A percentile compares a stretch with the other conserved stretches of the same genome.
Evolutionary conservation across 1,284 basidiomycete genomes (phyloP).

Genomic region (Phylloboletellus chloephorus): DNA sequence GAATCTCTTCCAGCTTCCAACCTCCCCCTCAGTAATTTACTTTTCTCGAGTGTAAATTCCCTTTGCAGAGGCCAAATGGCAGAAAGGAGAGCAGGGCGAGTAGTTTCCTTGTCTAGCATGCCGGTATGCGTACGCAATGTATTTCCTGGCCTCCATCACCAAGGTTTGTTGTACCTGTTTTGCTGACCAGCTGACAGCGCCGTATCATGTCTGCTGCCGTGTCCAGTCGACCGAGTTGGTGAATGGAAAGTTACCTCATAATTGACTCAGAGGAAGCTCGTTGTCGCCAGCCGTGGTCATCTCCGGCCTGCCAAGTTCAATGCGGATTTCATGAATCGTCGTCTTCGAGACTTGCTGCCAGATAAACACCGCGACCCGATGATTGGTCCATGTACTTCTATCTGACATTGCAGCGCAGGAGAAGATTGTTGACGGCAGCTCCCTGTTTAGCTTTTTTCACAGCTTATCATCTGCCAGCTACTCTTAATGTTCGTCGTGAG

Average conservation of each 20-base stretch:
- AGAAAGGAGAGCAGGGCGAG: constrained; percentile 24
- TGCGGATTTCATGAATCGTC: constrained; percentile 27
- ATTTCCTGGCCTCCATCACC: constrained; percentile 20
- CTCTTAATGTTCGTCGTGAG: constrained; percentile 30
- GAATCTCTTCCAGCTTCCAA: constrained; percentile 31
- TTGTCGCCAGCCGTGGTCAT: constrained; percentile 22
- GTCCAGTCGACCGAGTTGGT: constrained; percentile 19
- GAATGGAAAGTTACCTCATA: constrained; percentile 20
- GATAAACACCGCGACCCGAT: constrained; percentile 23
- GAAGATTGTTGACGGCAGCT: constrained; percentile 24
- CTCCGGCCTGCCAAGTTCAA: constrained; percentile 25
- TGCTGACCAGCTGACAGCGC: constrained; percentile 25
- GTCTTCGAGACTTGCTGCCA: constrained; percentile 26
- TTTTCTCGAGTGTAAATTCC: constrained; percentile 9
- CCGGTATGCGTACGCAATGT: constrained; percentile 24
- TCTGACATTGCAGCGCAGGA: constrained; percentile 26
- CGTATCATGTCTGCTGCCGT: constrained; percentile 19
- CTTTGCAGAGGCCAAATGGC: constrained; percentile 12
- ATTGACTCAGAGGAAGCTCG: constrained; percentile 14
- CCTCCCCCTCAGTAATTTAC: constrained; percentile 35
- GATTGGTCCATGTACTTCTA: constrained; percentile 29
- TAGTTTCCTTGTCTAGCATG: constrained; percentile 23
- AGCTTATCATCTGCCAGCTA: constrained; percentile 25
- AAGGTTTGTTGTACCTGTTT: constrained; percentile 31
- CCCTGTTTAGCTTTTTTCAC: constrained; percentile 26